Base-by-base conservation (phyloP, 768 basidiomycete species). In the Kwoniella heveanensis region DNA sequence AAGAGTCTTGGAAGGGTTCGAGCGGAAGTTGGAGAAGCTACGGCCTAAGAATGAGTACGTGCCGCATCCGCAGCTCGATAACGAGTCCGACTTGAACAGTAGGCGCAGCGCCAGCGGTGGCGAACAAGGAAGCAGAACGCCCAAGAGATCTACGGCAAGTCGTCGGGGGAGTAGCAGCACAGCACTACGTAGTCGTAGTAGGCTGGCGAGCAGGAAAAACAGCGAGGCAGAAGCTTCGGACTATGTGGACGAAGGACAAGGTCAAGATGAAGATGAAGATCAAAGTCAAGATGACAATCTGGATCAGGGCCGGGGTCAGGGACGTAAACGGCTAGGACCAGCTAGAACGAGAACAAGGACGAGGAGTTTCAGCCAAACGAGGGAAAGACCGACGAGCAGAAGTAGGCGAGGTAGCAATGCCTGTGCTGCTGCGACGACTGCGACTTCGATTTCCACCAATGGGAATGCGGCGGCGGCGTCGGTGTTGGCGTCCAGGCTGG, bases 1-100 rank as follows among this genome's bases (percentile, higher is more conserved):
- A 2, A 79, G 76, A 10, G 83, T 89, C 17, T 82, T 91, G 27
- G 88, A 88, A 77, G 78, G 80, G 54, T 87, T 86, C 59, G 92
- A 93, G 79, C 81, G 85, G 64, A 81, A 89, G 54, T 64, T 92
- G 59, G 66, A 70, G 64, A 55, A 54, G 13, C 27, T 69, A 17
- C 37, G 65, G 52, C 47, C 48, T 0, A 52, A 36, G 24, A 49
- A 50, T 7, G 44, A 54, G 83, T 83, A 79, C 75, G 46, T 27
- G 32, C 56, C 47, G 37, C n/a, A 60, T 26, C 57, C 52, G 39
- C 63, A 63, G 54, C 46, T 27, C 51, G 50, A 66, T 53, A 36
- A 36, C 32, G 32, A 36, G 13, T 36, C 32, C 32, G 32, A 36
- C 7, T 13, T 36, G 21, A 24, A 62, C n/a, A n/a, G n/a, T n/a